Evolutionary conservation across 1,284 basidiomycete species (phyloP).

Genomic region (Cutaneotrichosporon spelunceum): DNA sequence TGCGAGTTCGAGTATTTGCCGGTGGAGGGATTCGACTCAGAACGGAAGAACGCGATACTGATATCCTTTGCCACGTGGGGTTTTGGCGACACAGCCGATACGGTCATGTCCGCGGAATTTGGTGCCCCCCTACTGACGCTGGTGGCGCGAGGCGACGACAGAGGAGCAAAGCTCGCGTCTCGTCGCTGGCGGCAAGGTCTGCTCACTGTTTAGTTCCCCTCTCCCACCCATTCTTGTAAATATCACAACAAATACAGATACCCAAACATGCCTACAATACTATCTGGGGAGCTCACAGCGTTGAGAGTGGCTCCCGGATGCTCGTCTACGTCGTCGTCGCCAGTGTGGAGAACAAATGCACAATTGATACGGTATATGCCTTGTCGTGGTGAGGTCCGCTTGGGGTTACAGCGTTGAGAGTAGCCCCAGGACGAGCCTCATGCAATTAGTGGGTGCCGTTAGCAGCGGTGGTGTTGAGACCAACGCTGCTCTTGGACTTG

Average conservation of each 20-base stretch:
- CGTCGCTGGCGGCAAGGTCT: background rate
- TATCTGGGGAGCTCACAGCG: conserved; percentile 4
- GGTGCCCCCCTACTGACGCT: no score
- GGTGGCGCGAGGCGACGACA: background rate
- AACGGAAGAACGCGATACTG: background rate
- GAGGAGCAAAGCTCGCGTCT: background rate
- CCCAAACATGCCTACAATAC: conserved; percentile 6
- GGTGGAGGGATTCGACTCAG: background rate
- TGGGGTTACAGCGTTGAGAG: conserved; percentile 4
- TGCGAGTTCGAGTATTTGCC: background rate
- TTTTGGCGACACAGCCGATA: background rate
- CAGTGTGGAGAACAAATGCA: background rate
- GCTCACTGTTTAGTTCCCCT: background rate
- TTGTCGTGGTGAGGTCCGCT: conserved; percentile 6
- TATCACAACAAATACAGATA: conserved; percentile 7
- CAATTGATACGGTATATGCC: conserved; percentile 4
- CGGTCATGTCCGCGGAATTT: background rate
- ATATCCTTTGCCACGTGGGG: background rate
- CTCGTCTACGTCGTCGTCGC: conserved; percentile 3
- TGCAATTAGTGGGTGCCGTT: conserved; percentile 13
- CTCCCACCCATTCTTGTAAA: background rate
- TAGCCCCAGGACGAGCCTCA: conserved; percentile 7
- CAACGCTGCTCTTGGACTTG: conserved; percentile 1
- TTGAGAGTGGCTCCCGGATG: conserved; percentile 8
- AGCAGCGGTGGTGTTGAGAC: conserved; percentile 5